Evolutionary conservation across 768 basidiomycete species (phyloP).

Genomic region (Auricularia sp.): DNA sequence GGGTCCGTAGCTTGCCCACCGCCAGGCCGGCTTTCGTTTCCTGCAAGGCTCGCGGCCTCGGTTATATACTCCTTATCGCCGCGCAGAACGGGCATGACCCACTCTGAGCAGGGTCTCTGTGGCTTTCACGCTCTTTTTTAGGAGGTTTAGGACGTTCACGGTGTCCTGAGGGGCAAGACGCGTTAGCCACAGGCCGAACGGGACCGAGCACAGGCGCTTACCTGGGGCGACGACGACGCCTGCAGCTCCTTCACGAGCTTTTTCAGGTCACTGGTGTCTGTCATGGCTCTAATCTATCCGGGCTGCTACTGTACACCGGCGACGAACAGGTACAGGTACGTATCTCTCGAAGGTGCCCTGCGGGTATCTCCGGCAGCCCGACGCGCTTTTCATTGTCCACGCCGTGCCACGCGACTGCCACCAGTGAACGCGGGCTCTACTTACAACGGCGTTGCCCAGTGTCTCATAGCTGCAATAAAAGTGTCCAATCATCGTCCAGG

Average conservation of each 20-base stretch:
- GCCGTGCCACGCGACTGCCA: no score
- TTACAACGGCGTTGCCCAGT: no score
- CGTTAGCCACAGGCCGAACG: background rate
- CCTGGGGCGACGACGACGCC: conserved; percentile 46
- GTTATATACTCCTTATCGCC: background rate
- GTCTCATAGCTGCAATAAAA: no score
- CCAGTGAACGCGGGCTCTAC: no score
- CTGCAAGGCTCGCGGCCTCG: conserved; percentile 28
- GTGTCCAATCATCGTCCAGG: no score
- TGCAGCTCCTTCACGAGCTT: conserved; percentile 74
- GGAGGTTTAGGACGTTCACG: conserved; percentile 5
- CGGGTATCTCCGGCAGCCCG: no score
- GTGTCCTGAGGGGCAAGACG: conserved; percentile 7
- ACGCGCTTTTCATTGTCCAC: no score
- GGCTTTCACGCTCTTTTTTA: conserved; percentile 14
- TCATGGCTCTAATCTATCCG: conserved; percentile 1
- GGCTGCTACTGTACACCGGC: background rate
- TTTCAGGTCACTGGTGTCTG: conserved; percentile 53
- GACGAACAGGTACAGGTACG: no score
- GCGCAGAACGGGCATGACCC: conserved; percentile 2
- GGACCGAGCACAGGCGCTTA: conserved; percentile 23
- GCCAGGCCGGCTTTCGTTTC: conserved; percentile 90
- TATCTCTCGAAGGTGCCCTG: no score
- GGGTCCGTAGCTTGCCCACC: conserved; percentile 77
- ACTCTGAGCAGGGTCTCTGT: conserved; percentile 16